phyloP scores from a whole-genome alignment of 495 filamentous ascomycete species.

The Penicillium herquei region DNA sequence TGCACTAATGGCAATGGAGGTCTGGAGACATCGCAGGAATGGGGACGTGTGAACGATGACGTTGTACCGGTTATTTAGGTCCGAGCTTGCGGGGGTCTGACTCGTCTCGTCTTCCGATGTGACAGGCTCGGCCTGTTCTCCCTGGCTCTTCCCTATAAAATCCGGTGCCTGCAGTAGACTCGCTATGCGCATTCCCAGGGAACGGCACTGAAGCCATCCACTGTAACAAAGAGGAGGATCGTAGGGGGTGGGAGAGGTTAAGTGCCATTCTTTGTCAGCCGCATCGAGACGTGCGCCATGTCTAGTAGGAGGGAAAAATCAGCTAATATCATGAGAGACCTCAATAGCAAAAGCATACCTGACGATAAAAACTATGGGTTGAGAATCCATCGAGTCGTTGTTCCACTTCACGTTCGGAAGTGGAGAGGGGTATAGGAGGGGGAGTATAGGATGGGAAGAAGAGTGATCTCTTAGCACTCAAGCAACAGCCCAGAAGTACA shows the following conservation, averaged over 20 bases:
- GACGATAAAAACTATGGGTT: slow-evolving; percentile 74
- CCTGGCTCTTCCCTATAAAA: slow-evolving; percentile 20
- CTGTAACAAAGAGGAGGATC: slow-evolving; percentile 94
- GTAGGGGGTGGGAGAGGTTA: slow-evolving; percentile 92
- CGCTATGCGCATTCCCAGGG: slow-evolving; percentile 75
- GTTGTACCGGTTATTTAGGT: slow-evolving; percentile 61
- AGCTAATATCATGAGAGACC: not conserved
- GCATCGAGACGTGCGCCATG: slow-evolving; percentile 92
- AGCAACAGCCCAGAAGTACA: too few species aligned
- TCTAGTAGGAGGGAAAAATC: slow-evolving; percentile 39
- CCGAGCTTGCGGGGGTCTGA: slow-evolving; percentile 21
- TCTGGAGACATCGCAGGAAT: slow-evolving; percentile 90
- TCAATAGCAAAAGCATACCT: slow-evolving; percentile 54
- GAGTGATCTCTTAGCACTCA: too few species aligned
- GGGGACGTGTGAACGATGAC: slow-evolving; percentile 90
- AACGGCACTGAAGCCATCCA: slow-evolving; percentile 83
- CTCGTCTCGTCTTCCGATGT: slow-evolving; percentile 17
- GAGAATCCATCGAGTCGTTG: slow-evolving; percentile 35
- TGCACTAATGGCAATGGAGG: slow-evolving; percentile 82
- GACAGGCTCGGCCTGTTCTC: slow-evolving; percentile 7
- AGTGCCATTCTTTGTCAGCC: slow-evolving; percentile 91
- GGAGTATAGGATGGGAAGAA: too few species aligned
- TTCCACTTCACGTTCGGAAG: not conserved
- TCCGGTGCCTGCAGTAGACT: slow-evolving; percentile 58
- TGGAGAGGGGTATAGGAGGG: not conserved